A percentile compares a stretch with the other conserved stretches of the same genome.
Evolutionary conservation across 2,329 filamentous ascomycete species (phyloP).

Genomic region (Colletotrichum coccodes): DNA sequence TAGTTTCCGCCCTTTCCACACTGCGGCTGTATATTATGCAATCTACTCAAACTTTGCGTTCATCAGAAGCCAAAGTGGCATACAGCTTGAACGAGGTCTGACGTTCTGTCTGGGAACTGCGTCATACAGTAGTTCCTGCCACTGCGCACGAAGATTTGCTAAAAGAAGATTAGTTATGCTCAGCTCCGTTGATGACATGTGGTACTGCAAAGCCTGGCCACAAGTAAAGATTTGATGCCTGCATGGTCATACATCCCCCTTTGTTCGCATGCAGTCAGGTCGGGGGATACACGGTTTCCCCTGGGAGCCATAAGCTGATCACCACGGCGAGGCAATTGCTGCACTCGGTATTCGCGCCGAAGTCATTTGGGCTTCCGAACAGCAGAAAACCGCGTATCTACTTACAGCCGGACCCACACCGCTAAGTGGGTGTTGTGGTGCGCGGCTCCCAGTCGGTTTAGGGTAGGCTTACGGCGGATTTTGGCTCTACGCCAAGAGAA

Average conservation of each 20-base stretch:
- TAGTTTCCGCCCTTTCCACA: not conserved
- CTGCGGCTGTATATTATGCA: not conserved
- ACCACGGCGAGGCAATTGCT: not conserved
- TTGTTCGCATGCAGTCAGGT: not conserved
- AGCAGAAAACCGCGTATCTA: not conserved
- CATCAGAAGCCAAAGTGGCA: not conserved
- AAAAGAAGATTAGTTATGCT: not conserved
- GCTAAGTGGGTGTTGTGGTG: not conserved
- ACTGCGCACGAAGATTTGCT: not conserved
- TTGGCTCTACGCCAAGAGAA: too few species aligned
- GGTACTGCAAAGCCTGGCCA: not conserved
- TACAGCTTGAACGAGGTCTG: not conserved
- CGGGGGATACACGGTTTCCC: not conserved
- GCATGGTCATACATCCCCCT: not conserved
- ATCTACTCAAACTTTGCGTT: not conserved
- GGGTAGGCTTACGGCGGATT: not conserved
- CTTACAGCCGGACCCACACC: not conserved
- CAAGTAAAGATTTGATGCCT: not conserved
- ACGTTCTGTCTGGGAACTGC: not conserved
- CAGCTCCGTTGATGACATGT: not conserved
- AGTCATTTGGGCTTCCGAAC: not conserved
- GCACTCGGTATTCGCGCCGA: not conserved
- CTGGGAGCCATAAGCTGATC: not conserved
- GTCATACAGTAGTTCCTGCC: not conserved
- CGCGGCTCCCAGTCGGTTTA: not conserved